A percentile compares a stretch with the other conserved stretches of the same genome.
phyloP scores from a whole-genome alignment of 495 filamentous ascomycete genomes.

The Tuber calosporum region DNA sequence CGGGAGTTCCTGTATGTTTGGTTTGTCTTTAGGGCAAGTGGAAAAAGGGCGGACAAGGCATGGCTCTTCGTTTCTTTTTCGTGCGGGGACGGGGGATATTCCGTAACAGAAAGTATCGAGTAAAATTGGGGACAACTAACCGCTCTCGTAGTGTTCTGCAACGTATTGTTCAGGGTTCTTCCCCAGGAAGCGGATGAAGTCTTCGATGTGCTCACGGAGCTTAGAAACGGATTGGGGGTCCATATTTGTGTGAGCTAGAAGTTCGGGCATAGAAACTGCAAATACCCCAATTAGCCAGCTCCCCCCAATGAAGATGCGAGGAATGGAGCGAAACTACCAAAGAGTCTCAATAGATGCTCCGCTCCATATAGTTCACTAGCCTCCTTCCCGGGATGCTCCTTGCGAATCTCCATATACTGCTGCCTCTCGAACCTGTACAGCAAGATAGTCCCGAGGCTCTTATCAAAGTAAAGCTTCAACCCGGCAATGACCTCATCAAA shows the following conservation, averaged over 20 bases:
- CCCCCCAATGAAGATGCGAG: background rate
- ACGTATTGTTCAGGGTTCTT: constrained; percentile 70
- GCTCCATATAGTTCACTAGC: constrained; percentile 79
- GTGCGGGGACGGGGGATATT: background rate
- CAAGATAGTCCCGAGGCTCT: constrained; percentile 72
- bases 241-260: constrained; percentile 97
- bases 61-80: constrained; percentile 2
- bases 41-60: background rate
- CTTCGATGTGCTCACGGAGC: constrained; percentile 76
- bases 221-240: constrained; percentile 79
- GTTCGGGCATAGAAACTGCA: constrained; percentile 79
- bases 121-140: constrained; percentile 28
- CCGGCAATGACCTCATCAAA: constrained; percentile 81
- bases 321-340: constrained; percentile 56
- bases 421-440: constrained; percentile 87
- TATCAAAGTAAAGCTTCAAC: constrained; percentile 85
- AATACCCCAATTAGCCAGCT: constrained; percentile 13
- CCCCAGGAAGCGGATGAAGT: constrained; percentile 71
- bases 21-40: constrained; percentile 4
- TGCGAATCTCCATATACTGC: constrained; percentile 68
- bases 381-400: constrained; percentile 52
- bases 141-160: constrained; percentile 62
- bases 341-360: constrained; percentile 79
- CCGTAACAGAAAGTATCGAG: constrained; percentile 1
- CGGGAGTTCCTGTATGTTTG: constrained; percentile 5